Base-by-base conservation (phyloP, 768 basidiomycete species). In the Exidia glandulosa region DNA sequence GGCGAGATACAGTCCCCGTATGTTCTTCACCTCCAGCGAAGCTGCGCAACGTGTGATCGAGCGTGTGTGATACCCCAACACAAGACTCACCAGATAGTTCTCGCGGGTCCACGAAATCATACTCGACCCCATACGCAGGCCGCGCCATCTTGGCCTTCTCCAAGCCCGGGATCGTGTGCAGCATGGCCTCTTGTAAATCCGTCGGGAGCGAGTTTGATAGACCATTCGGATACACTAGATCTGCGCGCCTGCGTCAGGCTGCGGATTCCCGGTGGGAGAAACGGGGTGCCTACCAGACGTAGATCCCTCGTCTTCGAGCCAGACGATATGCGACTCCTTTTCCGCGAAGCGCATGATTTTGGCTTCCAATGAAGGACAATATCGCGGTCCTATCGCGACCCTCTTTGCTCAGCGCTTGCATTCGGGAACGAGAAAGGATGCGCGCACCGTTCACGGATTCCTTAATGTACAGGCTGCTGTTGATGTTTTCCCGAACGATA, bases 221-320 rank as follows among this genome's bases (percentile, higher is more conserved):
- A 0, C 93, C 93, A 61, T 92, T 92, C 1, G 93, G 93, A 66
- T 95, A 95, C 59, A 94, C 85, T 14, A 94, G 69, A 60, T 91
- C 92, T 90, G 60, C 13, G 27, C 2, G 47, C 23, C 23, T 57
- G 50, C 45, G 27, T 27, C 13, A 33, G 59, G 48, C 33, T 29
- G 48, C 60, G n/a, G 19, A 32, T 29, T 60, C 29, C 27, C 23
- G 31, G 13, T 32, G 10, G 23, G 0, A 37, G 19, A 2, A 37
- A 23, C 12, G 41, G 19, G n/a, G 56, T 31, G 45, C 68, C 32
- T 45, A 89, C 91, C 85, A 16, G 91, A 89, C 66, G 91, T 88
- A 61, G 90, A 93, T 0, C 93, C 93, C 68, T 95, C 93, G 0
- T 91, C 93, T 68, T 95, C 93, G 2, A 95, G 75, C 91, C 92